These are phyloP conservation scores for Axilococcus clingmanii DNA, from an alignment of 139 green algal species.

Conservation along the genomic window DNA sequence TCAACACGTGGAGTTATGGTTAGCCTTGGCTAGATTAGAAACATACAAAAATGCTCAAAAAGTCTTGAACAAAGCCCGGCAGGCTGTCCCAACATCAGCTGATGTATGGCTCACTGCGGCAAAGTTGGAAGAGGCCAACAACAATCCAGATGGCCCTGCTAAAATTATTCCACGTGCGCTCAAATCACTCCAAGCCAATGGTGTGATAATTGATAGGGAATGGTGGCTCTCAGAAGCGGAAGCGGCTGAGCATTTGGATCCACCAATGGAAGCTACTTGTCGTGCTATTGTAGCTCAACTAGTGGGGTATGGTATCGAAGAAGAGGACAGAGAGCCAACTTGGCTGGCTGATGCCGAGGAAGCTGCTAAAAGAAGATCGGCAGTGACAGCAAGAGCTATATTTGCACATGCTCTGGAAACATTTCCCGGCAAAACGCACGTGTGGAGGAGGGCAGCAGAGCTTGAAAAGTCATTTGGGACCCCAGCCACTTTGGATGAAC, in stretches of 20 bases:
- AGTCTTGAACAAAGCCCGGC: slow-evolving; percentile 90
- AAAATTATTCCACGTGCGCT: slow-evolving; percentile 67
- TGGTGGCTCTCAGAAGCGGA: slow-evolving; percentile 82
- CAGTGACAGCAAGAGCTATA: slow-evolving; percentile 86
- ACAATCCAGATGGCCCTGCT: slow-evolving; percentile 59
- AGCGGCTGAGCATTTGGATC: slow-evolving; percentile 54
- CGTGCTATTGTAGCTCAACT: slow-evolving; percentile 70
- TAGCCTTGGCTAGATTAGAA: slow-evolving; percentile 90
- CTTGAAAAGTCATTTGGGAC: slow-evolving; percentile 86
- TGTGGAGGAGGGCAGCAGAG: slow-evolving; percentile 80
- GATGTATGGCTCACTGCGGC: slow-evolving; percentile 90
- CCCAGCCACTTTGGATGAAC: slow-evolving; percentile 56
- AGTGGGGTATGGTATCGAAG: slow-evolving; percentile 74
- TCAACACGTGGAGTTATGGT: slow-evolving; percentile 93
- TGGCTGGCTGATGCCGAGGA: slow-evolving; percentile 80
- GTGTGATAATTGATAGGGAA: slow-evolving; percentile 88
- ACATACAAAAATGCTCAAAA: slow-evolving; percentile 88
- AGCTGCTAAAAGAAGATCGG: slow-evolving; percentile 32
- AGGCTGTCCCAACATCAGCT: slow-evolving; percentile 77
- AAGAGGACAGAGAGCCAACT: slow-evolving; percentile 79
- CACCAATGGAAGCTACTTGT: slow-evolving; percentile 55
- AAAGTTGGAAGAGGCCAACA: slow-evolving; percentile 93
- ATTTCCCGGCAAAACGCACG: slow-evolving; percentile 68
- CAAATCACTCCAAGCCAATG: slow-evolving; percentile 56
- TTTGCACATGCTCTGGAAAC: slow-evolving; percentile 53